Evolutionary conservation across 345 rosid species (phyloP), one percentile per base, ranked within the genome.

Genomic region (Dimocarpus longan): DNA sequence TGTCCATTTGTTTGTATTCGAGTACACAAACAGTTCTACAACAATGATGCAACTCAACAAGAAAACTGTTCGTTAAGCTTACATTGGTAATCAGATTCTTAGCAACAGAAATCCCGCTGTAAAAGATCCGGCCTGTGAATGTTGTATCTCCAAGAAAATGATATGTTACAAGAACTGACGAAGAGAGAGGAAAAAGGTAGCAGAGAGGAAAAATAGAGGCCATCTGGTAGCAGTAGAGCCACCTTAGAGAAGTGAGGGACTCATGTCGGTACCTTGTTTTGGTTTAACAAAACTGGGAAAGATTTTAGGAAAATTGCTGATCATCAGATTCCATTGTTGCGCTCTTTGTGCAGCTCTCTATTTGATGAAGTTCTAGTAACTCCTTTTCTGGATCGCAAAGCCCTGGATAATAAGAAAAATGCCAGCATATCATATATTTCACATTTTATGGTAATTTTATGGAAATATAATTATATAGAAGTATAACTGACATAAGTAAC

Each of bases 301-400:
- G 21, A 2, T 40, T 22, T 24, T 16, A 26, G 22, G 37, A 46
- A 10, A 60, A 64, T 71, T 63, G 62, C 75, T 89, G 86, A 54
- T 95, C 93, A 57, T 93, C 93, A 10, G 91, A 81, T 52, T 75
- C 88, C 84, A 93, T n/a, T 32, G 93, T 95, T 70, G 99, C 93
- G 85, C 91, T 92, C 13, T 87, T 88, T 18, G 93, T 86, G 90
- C 97, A 95, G 83, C 86, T 89, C 73, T 89, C 96, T 80, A 66
- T 80, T 78, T 82, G 82, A 89, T 95, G 99, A 71, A 95, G 98
- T 81, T 95, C 95, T 79, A 92, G 71, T 81, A 95, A 77, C 79
- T 73, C 86, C 83, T 82, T 82, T 81, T 95, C 97, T 5, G 98
- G 98, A 79, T 79, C 81, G 48, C 98, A 91, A 9, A 95, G 89